Percentiles rank a stretch among this genome's conserved stretches.
Evolutionary conservation across 139 green algal genomes (phyloP).

Genomic region (Chlamydomonas eustigma): DNA sequence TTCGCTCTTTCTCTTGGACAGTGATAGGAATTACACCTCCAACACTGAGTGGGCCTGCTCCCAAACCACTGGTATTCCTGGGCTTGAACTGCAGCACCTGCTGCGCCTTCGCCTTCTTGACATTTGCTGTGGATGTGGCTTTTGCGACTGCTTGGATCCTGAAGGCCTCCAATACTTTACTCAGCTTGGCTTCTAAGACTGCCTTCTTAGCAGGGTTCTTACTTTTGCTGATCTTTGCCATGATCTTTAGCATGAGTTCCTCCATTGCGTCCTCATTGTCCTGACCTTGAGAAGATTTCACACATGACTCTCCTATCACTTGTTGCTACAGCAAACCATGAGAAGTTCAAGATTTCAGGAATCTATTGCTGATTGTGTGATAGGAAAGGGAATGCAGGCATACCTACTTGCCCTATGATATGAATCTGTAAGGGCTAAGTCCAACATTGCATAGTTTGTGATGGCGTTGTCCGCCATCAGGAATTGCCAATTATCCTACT

Average conservation of each 20-base stretch:
- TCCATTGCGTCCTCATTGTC: not conserved
- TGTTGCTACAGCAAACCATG: no score
- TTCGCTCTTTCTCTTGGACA: not conserved
- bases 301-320: no score
- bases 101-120: not conserved
- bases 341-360: no score
- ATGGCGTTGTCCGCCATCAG: no score
- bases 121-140: not conserved
- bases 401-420: no score
- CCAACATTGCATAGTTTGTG: no score
- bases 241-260: constrained; percentile 3
- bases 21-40: not conserved
- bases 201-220: constrained; percentile 10
- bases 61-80: not conserved
- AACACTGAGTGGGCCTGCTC: not conserved
- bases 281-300: no score
- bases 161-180: constrained; percentile 3
- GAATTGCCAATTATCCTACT: no score
- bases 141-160: not conserved
- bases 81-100: not conserved
- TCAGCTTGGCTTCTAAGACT: not conserved
- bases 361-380: no score
- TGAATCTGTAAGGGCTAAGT: no score
- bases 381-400: no score
- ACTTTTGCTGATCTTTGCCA: constrained; percentile 4